Evolutionary conservation across 2,329 filamentous ascomycete species (phyloP), one percentile per base, ranked within the genome.

Genomic region (Beauveria caledonica): DNA sequence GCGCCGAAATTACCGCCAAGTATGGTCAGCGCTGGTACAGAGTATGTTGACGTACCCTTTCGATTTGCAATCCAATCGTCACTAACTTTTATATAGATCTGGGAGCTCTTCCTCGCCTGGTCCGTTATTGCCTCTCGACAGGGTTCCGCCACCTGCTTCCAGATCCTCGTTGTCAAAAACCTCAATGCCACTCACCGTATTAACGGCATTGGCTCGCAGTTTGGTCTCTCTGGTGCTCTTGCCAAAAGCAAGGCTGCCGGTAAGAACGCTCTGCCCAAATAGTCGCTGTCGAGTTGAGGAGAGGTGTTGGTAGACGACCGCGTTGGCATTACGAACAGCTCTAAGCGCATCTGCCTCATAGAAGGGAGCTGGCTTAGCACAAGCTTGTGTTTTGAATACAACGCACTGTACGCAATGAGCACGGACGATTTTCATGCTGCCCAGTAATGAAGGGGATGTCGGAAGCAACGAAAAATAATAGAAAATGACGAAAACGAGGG

Each of bases 1-100:
- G 83, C 67, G 90, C 96, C 62, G 95, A 96, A 80, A 89, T 97
- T 63, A 85, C 89, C 75, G 91, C 89, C 71, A 97, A 97, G 83
- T 97, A 97, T 72, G 94, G 94, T 70, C 86, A 88, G 72, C 83
- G 90, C 71, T 99, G 94, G 94, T 99, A 90, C 85, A 87, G 93
- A 74, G 89, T 92, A 82, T 79, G 88, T 65, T 58, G 54, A 40
- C n/a, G 2, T 15, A 13, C 3, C 27, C 62, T 7, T 2, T 57
- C 39, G 17, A 21, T 63, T 29, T n/a, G 29, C 44, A 57, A 23
- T 58, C 48, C 19, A 19, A 21, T 7, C 27, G 21, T 27, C 23
- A 23, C 55, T 57, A 54, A 17, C 11, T 19, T 39, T 36, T 21
- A n/a, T 15, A n/a, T 64, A 89, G 86, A 94, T 94, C 72, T 95